These are phyloP conservation scores for Jacaranda mimosifolia DNA, from an alignment of 257 asterid genomes.

Conservation along the genomic window DNA sequence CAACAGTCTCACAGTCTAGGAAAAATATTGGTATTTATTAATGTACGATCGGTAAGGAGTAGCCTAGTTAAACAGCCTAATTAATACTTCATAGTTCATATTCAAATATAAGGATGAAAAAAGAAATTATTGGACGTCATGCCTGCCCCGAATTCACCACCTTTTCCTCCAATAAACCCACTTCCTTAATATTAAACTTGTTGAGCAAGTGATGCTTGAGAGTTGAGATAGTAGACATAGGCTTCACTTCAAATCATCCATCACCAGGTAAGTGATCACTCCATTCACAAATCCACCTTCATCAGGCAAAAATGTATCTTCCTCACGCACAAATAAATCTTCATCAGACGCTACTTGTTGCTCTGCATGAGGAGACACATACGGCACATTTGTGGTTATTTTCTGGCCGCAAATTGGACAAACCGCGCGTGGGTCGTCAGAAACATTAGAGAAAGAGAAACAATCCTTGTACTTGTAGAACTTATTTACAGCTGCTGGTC, in stretches of 20 bases:
- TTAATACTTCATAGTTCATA: not conserved
- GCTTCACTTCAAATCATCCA: conserved; percentile 48
- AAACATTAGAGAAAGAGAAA: not conserved
- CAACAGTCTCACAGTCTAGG: conserved; percentile 39
- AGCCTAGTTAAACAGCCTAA: not conserved
- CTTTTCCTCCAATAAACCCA: conserved; percentile 44
- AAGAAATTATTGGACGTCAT: not conserved
- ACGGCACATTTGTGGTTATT: not conserved
- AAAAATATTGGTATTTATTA: not conserved
- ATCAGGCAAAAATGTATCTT: too few relatives aligned
- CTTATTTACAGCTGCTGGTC: not conserved
- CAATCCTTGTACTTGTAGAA: conserved; percentile 8
- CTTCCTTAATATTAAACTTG: conserved; percentile 33
- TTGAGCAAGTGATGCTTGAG: conserved; percentile 43
- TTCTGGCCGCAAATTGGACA: not conserved
- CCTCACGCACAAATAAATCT: conserved; percentile 40
- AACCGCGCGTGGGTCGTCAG: conserved; percentile 30
- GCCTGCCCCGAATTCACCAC: conserved; percentile 38
- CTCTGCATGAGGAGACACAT: conserved; percentile 24
- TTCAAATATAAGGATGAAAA: not conserved
- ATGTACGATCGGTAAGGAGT: not conserved
- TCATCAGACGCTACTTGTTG: not conserved
- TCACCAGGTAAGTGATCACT: conserved; percentile 44
- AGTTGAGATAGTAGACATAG: conserved; percentile 47
- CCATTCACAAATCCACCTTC: conserved; percentile 54